Conservation (phyloP, 2,329 filamentous ascomycete species). For the Diaporthe sp. region DNA sequence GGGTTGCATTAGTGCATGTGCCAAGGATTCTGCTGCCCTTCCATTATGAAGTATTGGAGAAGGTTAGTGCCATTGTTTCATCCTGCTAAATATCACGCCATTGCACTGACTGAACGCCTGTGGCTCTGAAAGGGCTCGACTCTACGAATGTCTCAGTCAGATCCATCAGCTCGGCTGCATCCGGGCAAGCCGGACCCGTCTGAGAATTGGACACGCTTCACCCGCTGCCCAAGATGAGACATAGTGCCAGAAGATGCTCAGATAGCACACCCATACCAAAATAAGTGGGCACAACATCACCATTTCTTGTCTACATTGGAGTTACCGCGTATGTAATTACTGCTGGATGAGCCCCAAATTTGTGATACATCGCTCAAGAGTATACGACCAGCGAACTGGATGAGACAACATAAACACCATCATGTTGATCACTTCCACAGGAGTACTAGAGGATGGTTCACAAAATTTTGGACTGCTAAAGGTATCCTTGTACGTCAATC, state of each 20-base stretch:
- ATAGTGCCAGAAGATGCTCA: not conserved
- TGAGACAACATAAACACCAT: not conserved
- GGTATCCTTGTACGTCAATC: too few species aligned
- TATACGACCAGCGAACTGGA: not conserved
- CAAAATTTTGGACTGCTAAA: not conserved
- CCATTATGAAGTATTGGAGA: not conserved
- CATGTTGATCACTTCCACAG: not conserved
- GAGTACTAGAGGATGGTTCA: too few species aligned
- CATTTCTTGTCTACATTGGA: too few species aligned
- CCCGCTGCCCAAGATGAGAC: not conserved
- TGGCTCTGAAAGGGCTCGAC: not conserved
- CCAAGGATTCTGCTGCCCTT: not conserved
- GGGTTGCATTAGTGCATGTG: slow-evolving; percentile 18
- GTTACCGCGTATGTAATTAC: too few species aligned
- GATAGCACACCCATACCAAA: not conserved
- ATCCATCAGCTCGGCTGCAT: not conserved
- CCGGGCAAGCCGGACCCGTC: not conserved
- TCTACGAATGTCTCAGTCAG: not conserved
- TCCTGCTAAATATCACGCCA: slow-evolving; percentile 4
- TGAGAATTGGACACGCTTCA: not conserved
- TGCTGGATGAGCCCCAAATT: too few species aligned
- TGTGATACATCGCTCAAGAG: too few species aligned
- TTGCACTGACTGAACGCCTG: not conserved
- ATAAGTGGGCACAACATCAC: not conserved
- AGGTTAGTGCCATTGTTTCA: not conserved